These are phyloP conservation scores for Monotropa hypopitys DNA, from an alignment of 179 eudicot species.

Conservation along the genomic window DNA sequence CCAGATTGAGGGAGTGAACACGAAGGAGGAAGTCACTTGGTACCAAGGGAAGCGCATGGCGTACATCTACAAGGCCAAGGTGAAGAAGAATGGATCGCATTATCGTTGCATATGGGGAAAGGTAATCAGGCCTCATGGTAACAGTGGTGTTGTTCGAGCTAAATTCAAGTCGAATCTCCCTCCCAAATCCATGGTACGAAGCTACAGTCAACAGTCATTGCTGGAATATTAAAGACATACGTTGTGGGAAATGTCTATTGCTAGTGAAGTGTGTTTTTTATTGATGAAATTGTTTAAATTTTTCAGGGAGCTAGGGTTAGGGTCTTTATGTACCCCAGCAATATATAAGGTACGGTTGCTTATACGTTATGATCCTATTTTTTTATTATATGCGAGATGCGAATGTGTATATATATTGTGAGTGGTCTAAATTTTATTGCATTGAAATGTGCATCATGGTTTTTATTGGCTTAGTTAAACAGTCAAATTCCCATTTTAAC, in stretches of 20 bases:
- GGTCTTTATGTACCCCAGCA: conserved; percentile 72
- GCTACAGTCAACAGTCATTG: neutral
- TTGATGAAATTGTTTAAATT: neutral
- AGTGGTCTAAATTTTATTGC: too few relatives aligned
- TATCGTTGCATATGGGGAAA: conserved; percentile 79
- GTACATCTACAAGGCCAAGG: conserved; percentile 75
- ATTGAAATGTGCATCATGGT: too few relatives aligned
- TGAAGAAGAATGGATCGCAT: conserved; percentile 51
- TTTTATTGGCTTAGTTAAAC: too few relatives aligned
- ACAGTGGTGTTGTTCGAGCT: conserved; percentile 75
- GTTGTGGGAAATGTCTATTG: neutral
- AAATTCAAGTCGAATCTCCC: conserved; percentile 79
- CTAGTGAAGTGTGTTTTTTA: neutral
- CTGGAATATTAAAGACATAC: too few relatives aligned
- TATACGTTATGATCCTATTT: too few relatives aligned
- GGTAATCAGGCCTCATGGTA: conserved; percentile 75
- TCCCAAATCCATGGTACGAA: conserved; percentile 66
- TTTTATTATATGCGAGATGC: too few relatives aligned
- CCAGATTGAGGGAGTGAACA: conserved; percentile 81
- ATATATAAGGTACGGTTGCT: conserved; percentile 25
- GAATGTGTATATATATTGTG: too few relatives aligned
- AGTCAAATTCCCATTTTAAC: too few relatives aligned
- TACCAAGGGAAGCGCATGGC: conserved; percentile 76
- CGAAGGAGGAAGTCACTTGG: conserved; percentile 78
- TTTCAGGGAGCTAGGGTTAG: conserved; percentile 52